Base-by-base conservation (phyloP, 2,329 filamentous ascomycete genomes). In the Hypomyces perniciosus region DNA sequence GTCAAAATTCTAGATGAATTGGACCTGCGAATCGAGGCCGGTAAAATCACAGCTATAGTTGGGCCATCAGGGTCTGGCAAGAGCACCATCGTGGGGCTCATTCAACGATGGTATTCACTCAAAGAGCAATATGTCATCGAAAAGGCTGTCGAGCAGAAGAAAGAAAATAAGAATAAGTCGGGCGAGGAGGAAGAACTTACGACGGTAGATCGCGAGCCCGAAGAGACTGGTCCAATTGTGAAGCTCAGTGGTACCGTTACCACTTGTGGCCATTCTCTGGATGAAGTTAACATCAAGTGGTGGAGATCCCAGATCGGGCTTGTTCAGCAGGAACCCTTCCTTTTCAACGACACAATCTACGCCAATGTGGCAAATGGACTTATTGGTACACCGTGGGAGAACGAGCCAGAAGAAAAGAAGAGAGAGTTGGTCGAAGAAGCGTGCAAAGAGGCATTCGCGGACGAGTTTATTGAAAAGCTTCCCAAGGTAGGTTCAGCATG, bases 21-120 rank as follows among this genome's bases (percentile, higher is more conserved):
- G 3, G 74, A 77, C 57, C 66, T 88, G 7, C 70, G 65, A 0
- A 79, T 89, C 50, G 72, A 79, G 53, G 74, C 79, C 6, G 83
- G 84, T 20, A 85, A 86, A 60, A 77, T 84, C 2, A 88, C 85
- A 1, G 86, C 86, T 2, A 84, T 90, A 13, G 86, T 90, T 20
- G 86, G 86, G 0, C 79, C 84, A 1, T 87, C 83, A 2, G 86
- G 86, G 0, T 83, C 79, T 4, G 86, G 87, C 0, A 91, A 90
- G 64, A 86, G 82, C 46, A 90, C 86, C 0, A 81, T 90, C 28
- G 80, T 89, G 1, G 84, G 83, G 0, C 68, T 90, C 2, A 71
- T 90, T 3, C 82, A 90, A 61, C 73, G 85, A 31, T 90, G 85
- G 84, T 90, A 90, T 61, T 79, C 81, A 2, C 70, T 85, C 1